These are phyloP conservation scores for Geosiphon pyriformis DNA, from an alignment of 192 early-diverging fungal species.

Conservation along the genomic window DNA sequence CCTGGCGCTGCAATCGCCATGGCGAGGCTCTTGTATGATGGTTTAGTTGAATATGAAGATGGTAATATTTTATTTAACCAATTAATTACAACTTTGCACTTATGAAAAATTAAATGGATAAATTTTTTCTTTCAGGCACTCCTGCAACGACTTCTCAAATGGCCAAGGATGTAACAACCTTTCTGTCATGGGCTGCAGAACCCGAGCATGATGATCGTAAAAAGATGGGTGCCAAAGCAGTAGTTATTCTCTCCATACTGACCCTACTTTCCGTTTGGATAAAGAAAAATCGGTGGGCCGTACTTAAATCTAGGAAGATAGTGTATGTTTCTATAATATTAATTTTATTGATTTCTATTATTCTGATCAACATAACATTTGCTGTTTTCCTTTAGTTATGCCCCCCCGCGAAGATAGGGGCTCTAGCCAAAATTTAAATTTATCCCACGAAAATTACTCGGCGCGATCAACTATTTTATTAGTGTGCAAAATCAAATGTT, in stretches of 20 bases:
- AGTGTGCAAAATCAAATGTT: too few species aligned
- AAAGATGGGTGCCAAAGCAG: slow-evolving; percentile 89
- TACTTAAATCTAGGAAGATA: slow-evolving; percentile 91
- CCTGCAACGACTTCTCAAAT: slow-evolving; percentile 94
- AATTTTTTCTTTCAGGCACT: slow-evolving; percentile 43
- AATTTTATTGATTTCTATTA: neutral
- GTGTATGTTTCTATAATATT: slow-evolving; percentile 48
- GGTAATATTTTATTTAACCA: slow-evolving; percentile 37
- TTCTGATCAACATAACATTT: neutral
- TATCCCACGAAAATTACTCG: too few species aligned
- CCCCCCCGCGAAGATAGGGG: neutral
- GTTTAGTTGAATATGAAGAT: slow-evolving; percentile 93
- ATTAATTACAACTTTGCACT: too few species aligned
- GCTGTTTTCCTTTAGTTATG: neutral
- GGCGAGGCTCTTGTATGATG: slow-evolving; percentile 92
- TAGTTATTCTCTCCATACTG: slow-evolving; percentile 65
- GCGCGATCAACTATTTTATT: too few species aligned
- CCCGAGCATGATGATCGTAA: slow-evolving; percentile 96
- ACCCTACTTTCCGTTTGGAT: slow-evolving; percentile 77
- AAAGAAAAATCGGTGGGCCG: slow-evolving; percentile 91
- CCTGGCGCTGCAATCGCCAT: slow-evolving; percentile 96
- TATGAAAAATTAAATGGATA: neutral
- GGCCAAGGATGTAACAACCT: slow-evolving; percentile 93
- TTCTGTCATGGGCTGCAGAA: slow-evolving; percentile 94
- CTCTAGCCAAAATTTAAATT: too few species aligned